Conservation (phyloP, 768 basidiomycete species). For the Butyriboletus loyo region DNA sequence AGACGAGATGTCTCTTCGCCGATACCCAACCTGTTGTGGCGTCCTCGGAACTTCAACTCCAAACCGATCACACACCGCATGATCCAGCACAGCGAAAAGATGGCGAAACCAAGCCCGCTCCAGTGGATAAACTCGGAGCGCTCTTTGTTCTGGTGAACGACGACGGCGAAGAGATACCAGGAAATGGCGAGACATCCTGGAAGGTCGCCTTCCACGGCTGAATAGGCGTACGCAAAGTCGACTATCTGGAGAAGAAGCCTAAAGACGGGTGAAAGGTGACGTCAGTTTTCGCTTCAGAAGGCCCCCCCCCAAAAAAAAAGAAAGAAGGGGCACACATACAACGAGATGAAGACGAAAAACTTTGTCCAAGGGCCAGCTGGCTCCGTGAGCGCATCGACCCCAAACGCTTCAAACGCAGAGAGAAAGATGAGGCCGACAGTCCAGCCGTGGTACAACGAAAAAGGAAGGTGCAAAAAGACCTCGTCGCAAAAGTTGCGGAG, state of each 20-base stretch:
- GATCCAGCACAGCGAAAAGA: constrained; percentile 63
- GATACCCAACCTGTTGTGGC: constrained; percentile 31
- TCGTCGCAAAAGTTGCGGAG: constrained; percentile 52
- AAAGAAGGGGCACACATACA: constrained; percentile 28
- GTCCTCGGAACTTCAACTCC: constrained; percentile 33
- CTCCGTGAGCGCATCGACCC: constrained; percentile 50
- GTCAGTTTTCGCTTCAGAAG: not conserved
- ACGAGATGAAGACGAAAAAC: constrained; percentile 56
- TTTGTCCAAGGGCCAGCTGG: constrained; percentile 59
- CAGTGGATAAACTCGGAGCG: constrained; percentile 60
- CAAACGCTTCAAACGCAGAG: constrained; percentile 60
- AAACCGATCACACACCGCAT: constrained; percentile 50
- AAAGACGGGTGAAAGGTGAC: not conserved
- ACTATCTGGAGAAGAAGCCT: constrained; percentile 57
- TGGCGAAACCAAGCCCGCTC: constrained; percentile 60
- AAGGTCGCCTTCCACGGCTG: constrained; percentile 60
- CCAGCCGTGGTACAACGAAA: constrained; percentile 69
- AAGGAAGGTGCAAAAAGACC: constrained; percentile 68
- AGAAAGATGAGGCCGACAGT: constrained; percentile 50
- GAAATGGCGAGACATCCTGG: constrained; percentile 66
- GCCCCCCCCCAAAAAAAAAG: not conserved
- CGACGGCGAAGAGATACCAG: constrained; percentile 66
- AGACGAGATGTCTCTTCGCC: constrained; percentile 33
- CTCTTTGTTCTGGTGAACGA: constrained; percentile 44
- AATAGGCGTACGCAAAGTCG: constrained; percentile 64